Evolutionary conservation across 345 rosid species (phyloP), one percentile per base, ranked within the genome.

Genomic region (Eucalyptus cladocalyx): DNA sequence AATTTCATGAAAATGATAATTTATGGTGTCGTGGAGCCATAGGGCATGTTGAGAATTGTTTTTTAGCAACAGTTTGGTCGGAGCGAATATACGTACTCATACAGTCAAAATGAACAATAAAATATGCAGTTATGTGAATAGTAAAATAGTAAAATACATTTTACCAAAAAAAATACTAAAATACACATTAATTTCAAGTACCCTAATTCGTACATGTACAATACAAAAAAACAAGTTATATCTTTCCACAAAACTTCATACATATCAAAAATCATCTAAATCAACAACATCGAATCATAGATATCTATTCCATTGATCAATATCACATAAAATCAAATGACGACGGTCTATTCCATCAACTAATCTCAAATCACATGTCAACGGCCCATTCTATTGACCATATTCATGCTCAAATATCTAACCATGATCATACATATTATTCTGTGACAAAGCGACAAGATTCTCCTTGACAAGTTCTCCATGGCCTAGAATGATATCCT

Each of bases 281-380:
- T 56, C 62, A 24, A 56, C 62, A 24, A 56, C 28, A 56, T 56
- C 24, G 28, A 56, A 56, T 56, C 6, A 56, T 24, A 23, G 3
- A 56, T 56, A 24, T 56, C 62, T 56, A 24, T 24, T 56, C 62
- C 62, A 56, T 24, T 23, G 0, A 56, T 56, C 62, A 56, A 56
- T 56, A 23, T 56, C 62, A 24, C 12, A 23, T 56, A 13, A 56
- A 56, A 56, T 56, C 30, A 56, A 56, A 56, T 2, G 1, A 24
- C 5, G 0, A 56, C 9, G 12, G 6, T 56, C 28, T 3, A 56
- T 56, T 56, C 6, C 3, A 56, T 56, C 30, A 0, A 56, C 62
- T 56, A 56, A 56, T 56, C 1, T 56, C 62, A 9, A 56, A 56
- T 56, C 30, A 56, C 13, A 56, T 56, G 6, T 56, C 6, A 2